Evolutionary conservation across 768 basidiomycete species (phyloP).

Genomic region (Boletellus ananiceps): DNA sequence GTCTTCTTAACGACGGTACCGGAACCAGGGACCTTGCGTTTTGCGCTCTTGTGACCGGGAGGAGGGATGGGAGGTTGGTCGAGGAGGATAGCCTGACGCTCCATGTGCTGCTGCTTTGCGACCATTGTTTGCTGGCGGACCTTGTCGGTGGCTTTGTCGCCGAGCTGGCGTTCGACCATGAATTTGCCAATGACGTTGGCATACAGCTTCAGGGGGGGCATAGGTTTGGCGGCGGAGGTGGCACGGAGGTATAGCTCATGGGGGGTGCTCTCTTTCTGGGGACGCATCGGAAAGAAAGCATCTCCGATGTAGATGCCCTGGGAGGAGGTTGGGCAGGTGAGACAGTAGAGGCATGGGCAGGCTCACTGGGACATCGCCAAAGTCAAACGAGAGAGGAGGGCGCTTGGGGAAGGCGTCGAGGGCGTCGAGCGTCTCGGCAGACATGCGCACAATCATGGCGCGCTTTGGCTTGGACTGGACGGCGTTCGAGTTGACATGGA

Average conservation of each 20-base stretch:
- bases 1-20: slow-evolving; percentile 25
- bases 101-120: slow-evolving; percentile 47
- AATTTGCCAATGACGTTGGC: slow-evolving; percentile 75
- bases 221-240: slow-evolving; percentile 52
- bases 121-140: slow-evolving; percentile 43
- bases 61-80: slow-evolving; percentile 33
- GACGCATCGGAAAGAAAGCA: slow-evolving; percentile 56
- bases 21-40: slow-evolving; percentile 35
- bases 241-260: slow-evolving; percentile 75
- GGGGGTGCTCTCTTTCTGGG: slow-evolving; percentile 47
- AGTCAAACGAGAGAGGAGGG: slow-evolving; percentile 54
- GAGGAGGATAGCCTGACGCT: slow-evolving; percentile 42
- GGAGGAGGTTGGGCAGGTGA: background rate
- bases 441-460: slow-evolving; percentile 74
- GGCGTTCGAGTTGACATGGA: slow-evolving; percentile 53
- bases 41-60: slow-evolving; percentile 35
- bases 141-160: slow-evolving; percentile 37
- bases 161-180: slow-evolving; percentile 59
- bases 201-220: slow-evolving; percentile 64
- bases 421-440: slow-evolving; percentile 66
- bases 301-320: slow-evolving; percentile 68
- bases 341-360: background rate
- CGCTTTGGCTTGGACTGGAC: slow-evolving; percentile 59
- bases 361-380: slow-evolving; percentile 57
- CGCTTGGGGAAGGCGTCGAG: slow-evolving; percentile 47